Evolutionary conservation across 23 red algal species (phyloP).

Genomic region (Pyropia haitanensis): DNA sequence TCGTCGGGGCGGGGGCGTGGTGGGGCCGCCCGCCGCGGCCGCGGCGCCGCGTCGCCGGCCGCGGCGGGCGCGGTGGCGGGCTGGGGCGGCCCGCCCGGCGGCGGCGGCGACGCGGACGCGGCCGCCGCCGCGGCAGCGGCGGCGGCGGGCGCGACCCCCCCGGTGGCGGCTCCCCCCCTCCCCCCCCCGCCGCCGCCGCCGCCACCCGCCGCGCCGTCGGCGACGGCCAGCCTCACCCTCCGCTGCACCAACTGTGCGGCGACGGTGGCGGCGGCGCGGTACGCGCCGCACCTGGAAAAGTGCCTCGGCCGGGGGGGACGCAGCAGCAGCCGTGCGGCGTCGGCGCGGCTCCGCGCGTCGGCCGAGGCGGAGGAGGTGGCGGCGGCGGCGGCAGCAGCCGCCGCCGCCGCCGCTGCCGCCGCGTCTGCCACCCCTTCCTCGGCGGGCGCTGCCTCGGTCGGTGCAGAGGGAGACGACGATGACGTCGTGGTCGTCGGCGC

Average conservation of each 20-base stretch:
- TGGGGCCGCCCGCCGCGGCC: no score
- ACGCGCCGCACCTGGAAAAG: constrained; percentile 81
- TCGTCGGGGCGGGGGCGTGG: no score
- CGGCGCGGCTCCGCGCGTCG: constrained; percentile 39
- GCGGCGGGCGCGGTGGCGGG: constrained; percentile 13
- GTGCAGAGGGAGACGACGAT: no score
- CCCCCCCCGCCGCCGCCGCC: constrained; percentile 4
- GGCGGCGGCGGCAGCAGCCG: constrained; percentile 1
- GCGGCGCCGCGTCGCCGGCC: no score
- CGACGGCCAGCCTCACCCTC: constrained; percentile 50
- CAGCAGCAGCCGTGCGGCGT: constrained; percentile 49
- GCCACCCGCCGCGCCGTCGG: constrained; percentile 19
- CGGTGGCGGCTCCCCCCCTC: background rate
- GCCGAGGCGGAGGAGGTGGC: constrained; percentile 53
- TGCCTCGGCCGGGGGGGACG: constrained; percentile 74
- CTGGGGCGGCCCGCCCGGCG: constrained; percentile 19
- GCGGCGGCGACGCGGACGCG: constrained; percentile 11
- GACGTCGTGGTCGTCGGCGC: no score
- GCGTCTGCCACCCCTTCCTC: no score
- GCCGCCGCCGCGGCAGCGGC: constrained; percentile 6
- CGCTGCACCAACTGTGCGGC: constrained; percentile 55
- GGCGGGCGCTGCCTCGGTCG: no score
- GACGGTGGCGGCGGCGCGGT: constrained; percentile 60
- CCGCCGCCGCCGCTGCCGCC: no score
- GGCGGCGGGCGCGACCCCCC: constrained; percentile 4